A percentile compares a stretch with the other conserved stretches of the same genome.
phyloP scores from a whole-genome alignment of 2,329 filamentous ascomycete genomes.

The Colletotrichum salicis region DNA sequence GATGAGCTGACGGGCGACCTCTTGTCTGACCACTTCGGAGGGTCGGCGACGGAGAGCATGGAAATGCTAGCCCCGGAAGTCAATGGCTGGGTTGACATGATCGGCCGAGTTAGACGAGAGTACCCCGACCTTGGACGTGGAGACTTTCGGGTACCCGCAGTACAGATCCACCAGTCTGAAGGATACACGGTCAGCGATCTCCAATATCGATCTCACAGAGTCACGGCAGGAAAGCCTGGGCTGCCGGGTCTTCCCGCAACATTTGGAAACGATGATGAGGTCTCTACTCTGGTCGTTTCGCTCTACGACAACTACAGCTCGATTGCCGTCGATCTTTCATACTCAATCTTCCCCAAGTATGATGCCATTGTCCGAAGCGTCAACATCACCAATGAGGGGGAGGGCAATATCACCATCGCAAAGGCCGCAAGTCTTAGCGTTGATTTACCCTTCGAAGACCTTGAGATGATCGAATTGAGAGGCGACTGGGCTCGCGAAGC shows the following conservation, averaged over 20 bases:
- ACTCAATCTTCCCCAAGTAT: conserved; percentile 71
- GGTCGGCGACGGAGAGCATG: conserved; percentile 59
- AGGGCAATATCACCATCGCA: conserved; percentile 62
- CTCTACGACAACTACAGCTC: conserved; percentile 69
- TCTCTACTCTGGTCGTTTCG: conserved; percentile 67
- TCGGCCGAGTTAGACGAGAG: conserved; percentile 65
- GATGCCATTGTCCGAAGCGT: conserved; percentile 72
- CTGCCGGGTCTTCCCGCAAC: conserved; percentile 68
- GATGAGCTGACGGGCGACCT: conserved; percentile 66
- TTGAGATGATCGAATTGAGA: conserved; percentile 70
- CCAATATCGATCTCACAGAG: conserved; percentile 66
- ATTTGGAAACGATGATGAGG: conserved; percentile 65
- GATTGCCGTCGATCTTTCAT: conserved; percentile 67
- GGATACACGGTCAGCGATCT: conserved; percentile 70
- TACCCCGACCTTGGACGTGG: conserved; percentile 73
- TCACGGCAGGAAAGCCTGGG: conserved; percentile 65
- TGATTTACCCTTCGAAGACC: conserved; percentile 68
- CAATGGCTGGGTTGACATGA: conserved; percentile 64
- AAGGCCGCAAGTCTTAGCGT: conserved; percentile 70
- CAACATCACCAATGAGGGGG: conserved; percentile 68
- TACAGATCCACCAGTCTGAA: conserved; percentile 67
- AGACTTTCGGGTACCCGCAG: conserved; percentile 70
- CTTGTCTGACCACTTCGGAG: conserved; percentile 71
- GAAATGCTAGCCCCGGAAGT: conserved; percentile 46
- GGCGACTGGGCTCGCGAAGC: conserved; percentile 73